Evolutionary conservation across 495 filamentous ascomycete genomes (phyloP).

Genomic region (Chaetomidium leptoderma): DNA sequence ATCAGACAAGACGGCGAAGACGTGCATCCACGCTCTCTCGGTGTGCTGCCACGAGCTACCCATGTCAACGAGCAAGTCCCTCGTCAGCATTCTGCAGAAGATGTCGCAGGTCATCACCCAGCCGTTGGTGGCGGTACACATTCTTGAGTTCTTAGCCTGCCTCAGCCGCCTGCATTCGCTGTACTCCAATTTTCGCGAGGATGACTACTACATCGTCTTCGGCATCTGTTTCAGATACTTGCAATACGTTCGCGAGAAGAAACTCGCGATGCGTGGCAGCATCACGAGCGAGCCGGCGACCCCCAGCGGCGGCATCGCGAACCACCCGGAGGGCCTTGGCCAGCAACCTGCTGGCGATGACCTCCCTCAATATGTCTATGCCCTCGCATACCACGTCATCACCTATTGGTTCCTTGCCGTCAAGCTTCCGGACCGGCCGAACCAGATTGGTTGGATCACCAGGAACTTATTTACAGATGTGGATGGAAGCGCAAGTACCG

Average conservation of each 20-base stretch:
- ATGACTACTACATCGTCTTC: constrained; percentile 88
- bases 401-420: constrained; percentile 93
- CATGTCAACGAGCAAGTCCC: constrained; percentile 69
- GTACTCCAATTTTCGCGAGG: constrained; percentile 79
- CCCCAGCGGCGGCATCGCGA: constrained; percentile 28
- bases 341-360: constrained; percentile 51
- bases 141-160: constrained; percentile 85
- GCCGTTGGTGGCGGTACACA: constrained; percentile 82
- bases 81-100: constrained; percentile 78
- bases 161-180: constrained; percentile 80
- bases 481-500: constrained; percentile 67
- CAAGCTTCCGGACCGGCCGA: constrained; percentile 74
- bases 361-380: constrained; percentile 85
- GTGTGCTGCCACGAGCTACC: constrained; percentile 93
- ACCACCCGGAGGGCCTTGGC: constrained; percentile 16
- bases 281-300: constrained; percentile 32
- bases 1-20: constrained; percentile 77
- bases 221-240: constrained; percentile 91
- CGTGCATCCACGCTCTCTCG: constrained; percentile 88
- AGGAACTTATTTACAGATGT: constrained; percentile 74
- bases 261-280: constrained; percentile 38
- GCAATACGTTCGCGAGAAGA: constrained; percentile 57
- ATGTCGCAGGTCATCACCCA: constrained; percentile 96
- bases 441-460: constrained; percentile 87
- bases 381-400: constrained; percentile 89